A percentile compares a stretch with the other conserved stretches of the same genome.
Conservation (phyloP, 495 filamentous ascomycete genomes). For the Aspergillus hancockii region DNA sequence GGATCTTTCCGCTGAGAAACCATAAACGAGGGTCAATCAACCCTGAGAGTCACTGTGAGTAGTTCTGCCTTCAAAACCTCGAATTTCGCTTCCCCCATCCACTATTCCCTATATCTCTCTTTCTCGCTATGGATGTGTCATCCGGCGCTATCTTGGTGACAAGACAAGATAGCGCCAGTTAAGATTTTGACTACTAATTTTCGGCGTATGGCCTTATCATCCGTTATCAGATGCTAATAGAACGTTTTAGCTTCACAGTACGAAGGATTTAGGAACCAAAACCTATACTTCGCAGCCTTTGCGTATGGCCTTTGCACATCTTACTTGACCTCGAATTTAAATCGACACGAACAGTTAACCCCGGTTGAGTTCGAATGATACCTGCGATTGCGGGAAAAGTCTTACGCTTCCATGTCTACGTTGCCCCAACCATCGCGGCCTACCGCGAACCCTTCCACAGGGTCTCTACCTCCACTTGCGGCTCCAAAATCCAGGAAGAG, state of each 20-base stretch:
- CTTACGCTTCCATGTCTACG: constrained; percentile 42
- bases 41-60: neutral
- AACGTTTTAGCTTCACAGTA: neutral
- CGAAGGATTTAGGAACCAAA: neutral
- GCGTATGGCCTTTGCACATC: constrained; percentile 6
- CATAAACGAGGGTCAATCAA: neutral
- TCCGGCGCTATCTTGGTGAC: neutral
- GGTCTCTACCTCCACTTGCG: constrained; percentile 69
- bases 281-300: neutral
- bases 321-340: neutral
- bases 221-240: neutral
- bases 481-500: constrained; percentile 70
- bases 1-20: neutral
- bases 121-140: neutral
- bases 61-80: neutral
- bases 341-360: neutral
- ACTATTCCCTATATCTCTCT: neutral
- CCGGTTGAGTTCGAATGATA: constrained; percentile 6
- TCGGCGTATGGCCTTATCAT: neutral
- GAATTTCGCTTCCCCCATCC: neutral
- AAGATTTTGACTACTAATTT: neutral
- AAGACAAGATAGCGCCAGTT: too few relatives aligned
- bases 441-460: constrained; percentile 62
- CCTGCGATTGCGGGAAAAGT: constrained; percentile 9
- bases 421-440: constrained; percentile 66